These are phyloP conservation scores for Peniophora sp. DNA, from an alignment of 1,284 basidiomycete species.

Conservation along the genomic window DNA sequence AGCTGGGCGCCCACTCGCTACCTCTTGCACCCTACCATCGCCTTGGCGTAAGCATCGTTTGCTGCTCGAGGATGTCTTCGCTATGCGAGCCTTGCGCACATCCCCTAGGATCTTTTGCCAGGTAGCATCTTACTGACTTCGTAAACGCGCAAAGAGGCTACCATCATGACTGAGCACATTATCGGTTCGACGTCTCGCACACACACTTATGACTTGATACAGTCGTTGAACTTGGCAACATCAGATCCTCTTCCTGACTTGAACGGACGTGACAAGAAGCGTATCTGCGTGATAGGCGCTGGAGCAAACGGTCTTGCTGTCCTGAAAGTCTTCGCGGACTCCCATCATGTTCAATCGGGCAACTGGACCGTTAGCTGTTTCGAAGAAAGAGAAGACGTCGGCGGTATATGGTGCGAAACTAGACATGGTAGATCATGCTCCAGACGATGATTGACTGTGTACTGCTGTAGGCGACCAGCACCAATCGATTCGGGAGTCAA, in stretches of 20 bases:
- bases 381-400: constrained; percentile 57
- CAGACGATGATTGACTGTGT: neutral
- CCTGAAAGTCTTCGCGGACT: constrained; percentile 54
- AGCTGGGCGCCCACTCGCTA: no score
- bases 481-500: constrained; percentile 41
- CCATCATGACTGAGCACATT: neutral
- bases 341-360: constrained; percentile 45
- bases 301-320: constrained; percentile 62
- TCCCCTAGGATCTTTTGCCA: neutral
- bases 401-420: constrained; percentile 67
- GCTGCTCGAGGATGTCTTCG: no score
- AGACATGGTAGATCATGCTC: neutral
- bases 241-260: neutral
- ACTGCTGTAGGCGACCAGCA: constrained; percentile 30
- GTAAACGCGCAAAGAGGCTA: neutral
- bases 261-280: constrained; percentile 10
- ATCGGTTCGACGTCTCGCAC: neutral
- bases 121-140: neutral
- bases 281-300: constrained; percentile 62
- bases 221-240: neutral
- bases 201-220: neutral
- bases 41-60: no score
- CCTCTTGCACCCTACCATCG: no score
- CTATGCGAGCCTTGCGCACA: no score
- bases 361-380: constrained; percentile 50